Evolutionary conservation across 192 early-diverging fungal genomes (phyloP), one percentile per base, ranked within the genome.

Genomic region (Backusella westeae): DNA sequence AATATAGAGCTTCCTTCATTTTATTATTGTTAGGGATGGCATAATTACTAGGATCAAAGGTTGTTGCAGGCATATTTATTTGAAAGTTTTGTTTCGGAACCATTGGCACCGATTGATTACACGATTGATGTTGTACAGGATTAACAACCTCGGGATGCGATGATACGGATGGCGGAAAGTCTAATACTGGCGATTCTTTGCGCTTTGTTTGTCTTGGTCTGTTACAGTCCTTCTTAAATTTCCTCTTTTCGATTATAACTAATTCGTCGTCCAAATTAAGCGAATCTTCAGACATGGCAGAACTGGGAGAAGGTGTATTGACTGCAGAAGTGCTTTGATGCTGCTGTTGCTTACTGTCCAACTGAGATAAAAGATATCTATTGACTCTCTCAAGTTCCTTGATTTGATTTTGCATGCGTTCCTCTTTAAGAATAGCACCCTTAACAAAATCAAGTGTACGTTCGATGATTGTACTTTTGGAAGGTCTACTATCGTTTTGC

Each of bases 401-500:
- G 29, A 81, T 77, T 67, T 77, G 42, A 29, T 74, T 72, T 6
- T 59, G 53, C 52, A 75, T 78, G 10, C 73, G 49, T 21, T 77
- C 76, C 71, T 81, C 76, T 44, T 78, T 74, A 5, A 35, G 2
- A 6, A 81, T 49, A 8, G 76, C 74, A 0, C 49, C 38, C 2
- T 52, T 69, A 26, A 71, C 87, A 75, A 89, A 92, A 6, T 93
- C 92, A 34, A 95, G 83, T 7, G 92, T 91, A 75, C 90, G 87
- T 65, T 92, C 85, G 34, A 95, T 91, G 44, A 95, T 95, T 35
- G 88, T 90, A 29, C 91, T 89, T 77, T 95, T 95, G 63, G 89
- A 90, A 17, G 93, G 93, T 74, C 93, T 85, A 67, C 91, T 85
- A 73, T 91, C 90, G 67, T 90, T 85, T 70, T 84, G 84, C 35